Conservation (phyloP, 2,329 filamentous ascomycete species). For the Fusarium sp. region DNA sequence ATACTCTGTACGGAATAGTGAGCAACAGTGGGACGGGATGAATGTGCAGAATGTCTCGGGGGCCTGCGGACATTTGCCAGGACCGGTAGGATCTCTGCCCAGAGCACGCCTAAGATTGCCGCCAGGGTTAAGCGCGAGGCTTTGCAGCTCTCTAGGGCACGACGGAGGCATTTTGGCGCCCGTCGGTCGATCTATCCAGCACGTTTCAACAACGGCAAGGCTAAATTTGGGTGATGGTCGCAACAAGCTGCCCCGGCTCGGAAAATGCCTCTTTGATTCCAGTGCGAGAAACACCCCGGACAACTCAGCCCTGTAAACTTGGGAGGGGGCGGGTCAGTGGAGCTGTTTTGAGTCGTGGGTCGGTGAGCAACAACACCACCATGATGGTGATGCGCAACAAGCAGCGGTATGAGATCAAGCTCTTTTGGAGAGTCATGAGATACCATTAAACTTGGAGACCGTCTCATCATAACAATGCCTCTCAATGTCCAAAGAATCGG, state of each 20-base stretch:
- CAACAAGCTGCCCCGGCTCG: not conserved
- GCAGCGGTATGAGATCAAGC: not conserved
- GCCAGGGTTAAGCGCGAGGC: slow-evolving; percentile 37
- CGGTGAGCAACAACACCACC: slow-evolving; percentile 3
- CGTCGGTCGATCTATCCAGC: not conserved
- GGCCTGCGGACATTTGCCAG: slow-evolving; percentile 15
- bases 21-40: not conserved
- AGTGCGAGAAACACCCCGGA: slow-evolving; percentile 10
- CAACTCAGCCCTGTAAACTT: slow-evolving; percentile 40
- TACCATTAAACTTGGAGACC: not conserved
- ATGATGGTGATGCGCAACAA: not conserved
- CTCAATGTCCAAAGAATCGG: not conserved
- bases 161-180: slow-evolving; percentile 23
- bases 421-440: not conserved
- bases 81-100: slow-evolving; percentile 1
- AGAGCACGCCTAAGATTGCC: slow-evolving; percentile 23
- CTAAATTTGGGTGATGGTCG: slow-evolving; percentile 38
- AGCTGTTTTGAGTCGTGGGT: not conserved
- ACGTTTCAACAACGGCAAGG: slow-evolving; percentile 32
- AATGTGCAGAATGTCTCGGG: not conserved
- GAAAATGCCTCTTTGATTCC: slow-evolving; percentile 11
- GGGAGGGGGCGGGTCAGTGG: not conserved
- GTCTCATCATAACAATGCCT: slow-evolving; percentile 17
- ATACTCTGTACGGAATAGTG: not conserved
- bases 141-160: slow-evolving; percentile 16